phyloP scores from a whole-genome alignment of 805 yeast genomes.

The Monosporozyma aerobia region DNA sequence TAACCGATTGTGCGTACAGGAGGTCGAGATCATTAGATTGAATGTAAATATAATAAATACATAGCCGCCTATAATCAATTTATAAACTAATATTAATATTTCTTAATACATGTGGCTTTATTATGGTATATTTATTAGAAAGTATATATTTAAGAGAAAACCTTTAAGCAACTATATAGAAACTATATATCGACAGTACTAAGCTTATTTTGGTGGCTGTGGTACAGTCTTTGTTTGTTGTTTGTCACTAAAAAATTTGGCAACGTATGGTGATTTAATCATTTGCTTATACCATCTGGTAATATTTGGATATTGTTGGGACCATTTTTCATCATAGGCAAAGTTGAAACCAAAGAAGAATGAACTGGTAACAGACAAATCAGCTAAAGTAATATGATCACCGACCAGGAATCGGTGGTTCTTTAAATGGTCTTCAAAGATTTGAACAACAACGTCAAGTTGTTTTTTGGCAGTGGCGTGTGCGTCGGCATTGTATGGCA shows the following conservation, averaged over 20 bases:
- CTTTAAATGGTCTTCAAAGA: constrained; percentile 49
- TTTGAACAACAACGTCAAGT: constrained; percentile 32
- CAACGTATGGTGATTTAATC: background rate
- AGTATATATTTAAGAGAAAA: too few relatives aligned
- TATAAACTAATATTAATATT: too few relatives aligned
- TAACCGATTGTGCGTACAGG: too few relatives aligned
- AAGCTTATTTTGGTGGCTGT: background rate
- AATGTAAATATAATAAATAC: too few relatives aligned
- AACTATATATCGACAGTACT: too few relatives aligned
- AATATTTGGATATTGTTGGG: too few relatives aligned
- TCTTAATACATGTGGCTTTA: too few relatives aligned
- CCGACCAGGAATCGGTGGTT: constrained; percentile 56
- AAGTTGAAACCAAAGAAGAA: constrained; percentile 30
- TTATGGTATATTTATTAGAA: too few relatives aligned
- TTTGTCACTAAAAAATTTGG: constrained; percentile 1
- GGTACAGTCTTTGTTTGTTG: background rate
- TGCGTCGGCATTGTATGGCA: constrained; percentile 65
- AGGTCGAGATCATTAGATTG: too few relatives aligned
- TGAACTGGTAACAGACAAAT: constrained; percentile 10
- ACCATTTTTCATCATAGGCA: constrained; percentile 53
- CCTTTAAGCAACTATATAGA: too few relatives aligned
- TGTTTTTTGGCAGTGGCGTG: constrained; percentile 36
- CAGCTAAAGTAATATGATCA: constrained; percentile 41
- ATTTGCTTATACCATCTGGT: too few relatives aligned
- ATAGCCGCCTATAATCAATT: too few relatives aligned